phyloP scores from a whole-genome alignment of 352 stramenopile genomes.

The Plasmopara muralis region DNA sequence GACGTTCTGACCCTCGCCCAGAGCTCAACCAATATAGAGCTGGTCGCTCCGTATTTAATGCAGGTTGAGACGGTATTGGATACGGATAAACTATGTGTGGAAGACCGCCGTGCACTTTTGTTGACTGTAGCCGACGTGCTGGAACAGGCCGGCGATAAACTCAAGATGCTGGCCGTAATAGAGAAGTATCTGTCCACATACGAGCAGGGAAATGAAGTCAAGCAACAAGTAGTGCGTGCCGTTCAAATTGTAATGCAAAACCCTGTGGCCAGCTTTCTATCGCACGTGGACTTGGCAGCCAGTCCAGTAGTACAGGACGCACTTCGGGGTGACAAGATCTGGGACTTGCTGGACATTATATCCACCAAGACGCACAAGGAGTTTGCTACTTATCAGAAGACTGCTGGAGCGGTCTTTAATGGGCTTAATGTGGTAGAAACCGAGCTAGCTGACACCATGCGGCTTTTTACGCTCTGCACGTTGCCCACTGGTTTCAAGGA shows the following conservation, averaged over 20 bases:
- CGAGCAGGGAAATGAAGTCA: conserved; percentile 32
- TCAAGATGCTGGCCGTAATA: conserved; percentile 61
- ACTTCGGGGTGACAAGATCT: conserved; percentile 65
- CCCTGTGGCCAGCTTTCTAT: conserved; percentile 85
- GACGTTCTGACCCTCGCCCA: conserved; percentile 50
- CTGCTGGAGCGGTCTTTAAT: conserved; percentile 56
- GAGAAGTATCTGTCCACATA: conserved; percentile 74
- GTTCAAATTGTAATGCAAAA: conserved; percentile 84
- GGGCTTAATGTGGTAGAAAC: conserved; percentile 49
- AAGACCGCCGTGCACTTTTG: conserved; percentile 54
- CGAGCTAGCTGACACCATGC: conserved; percentile 81
- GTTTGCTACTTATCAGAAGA: conserved; percentile 76
- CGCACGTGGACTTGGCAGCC: conserved; percentile 82
- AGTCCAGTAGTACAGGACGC: conserved; percentile 68
- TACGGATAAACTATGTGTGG: conserved; percentile 32
- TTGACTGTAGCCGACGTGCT: conserved; percentile 68
- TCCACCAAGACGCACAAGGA: conserved; percentile 89
- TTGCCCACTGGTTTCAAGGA: conserved; percentile 88
- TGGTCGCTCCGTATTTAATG: conserved; percentile 67
- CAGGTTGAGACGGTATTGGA: conserved; percentile 54
- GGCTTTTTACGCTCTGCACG: conserved; percentile 89
- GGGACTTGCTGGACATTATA: conserved; percentile 89
- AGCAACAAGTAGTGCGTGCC: conserved; percentile 72
- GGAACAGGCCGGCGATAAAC: conserved; percentile 40
- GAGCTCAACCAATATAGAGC: conserved; percentile 47